Base-by-base conservation (phyloP, 805 yeast genomes). In the Candida coleopterorum region DNA sequence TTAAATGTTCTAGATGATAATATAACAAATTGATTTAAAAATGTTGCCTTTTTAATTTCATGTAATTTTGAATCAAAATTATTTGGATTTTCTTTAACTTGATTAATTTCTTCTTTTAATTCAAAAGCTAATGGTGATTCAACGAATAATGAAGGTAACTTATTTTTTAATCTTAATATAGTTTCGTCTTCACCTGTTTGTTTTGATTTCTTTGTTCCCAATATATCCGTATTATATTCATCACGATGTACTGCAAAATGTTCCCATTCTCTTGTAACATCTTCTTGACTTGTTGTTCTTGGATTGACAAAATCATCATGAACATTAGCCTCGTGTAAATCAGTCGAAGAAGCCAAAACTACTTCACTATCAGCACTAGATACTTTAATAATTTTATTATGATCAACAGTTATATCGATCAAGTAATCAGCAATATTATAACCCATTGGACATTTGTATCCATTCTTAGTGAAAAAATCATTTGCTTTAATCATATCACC, bases 381-480 rank as follows among this genome's bases (percentile, higher is more conserved):
- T 11, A 58, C 50, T 30, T 54, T 44, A n/a, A 59, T 42, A 6
- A 60, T 44, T 38, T 55, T 64, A 27, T 62, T 61, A 38, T 68
- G 72, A 34, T 78, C 81, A 56, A 88, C 86, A 0, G 97, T 89
- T 25, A 93, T 75, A 54, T 93, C 98, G 43, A 93, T 85, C 55
- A 90, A 65, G 52, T 79, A 93, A 56, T 93, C 98, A 1, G 97
- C 98, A 50, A 93, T 77, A 52, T 93, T 93, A 56, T 85, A 90
- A 25, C 96, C 96, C 10, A 72, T 56, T 2, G 98, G 98, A 59
- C 96, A 87, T 35, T 68, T 62, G 58, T 77, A 86, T 0, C 97
- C 97, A 49, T 78, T 73, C 23, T 69, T 72, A 7, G 75, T 68
- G 55, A 93, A 85, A 58, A 83, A 88, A 39, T 82, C 84, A 46